Evolutionary conservation across 1,139 yeast genomes (phyloP).

Genomic region (Lodderomyces orthopsilosis): DNA sequence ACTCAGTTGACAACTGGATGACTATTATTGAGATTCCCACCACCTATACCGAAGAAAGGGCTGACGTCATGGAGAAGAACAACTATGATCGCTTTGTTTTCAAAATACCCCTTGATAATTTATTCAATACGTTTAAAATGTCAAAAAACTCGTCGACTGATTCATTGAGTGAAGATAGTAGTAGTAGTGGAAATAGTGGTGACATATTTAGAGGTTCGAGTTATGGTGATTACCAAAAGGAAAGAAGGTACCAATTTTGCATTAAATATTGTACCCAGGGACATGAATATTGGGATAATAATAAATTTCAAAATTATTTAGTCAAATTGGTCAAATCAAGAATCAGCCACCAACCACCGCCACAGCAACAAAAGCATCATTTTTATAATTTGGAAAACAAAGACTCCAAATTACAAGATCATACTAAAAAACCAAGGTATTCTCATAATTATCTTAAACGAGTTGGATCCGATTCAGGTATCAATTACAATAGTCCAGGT

Average conservation of each 20-base stretch:
- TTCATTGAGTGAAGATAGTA: slow-evolving; percentile 8
- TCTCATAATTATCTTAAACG: slow-evolving; percentile 39
- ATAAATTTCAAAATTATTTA: slow-evolving; percentile 55
- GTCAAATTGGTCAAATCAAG: slow-evolving; percentile 39
- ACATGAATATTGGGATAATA: slow-evolving; percentile 78
- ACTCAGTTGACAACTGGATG: slow-evolving; percentile 70
- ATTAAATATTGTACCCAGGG: slow-evolving; percentile 52
- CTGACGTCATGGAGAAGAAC: slow-evolving; percentile 48
- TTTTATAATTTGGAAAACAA: background rate
- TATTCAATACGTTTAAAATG: slow-evolving; percentile 31
- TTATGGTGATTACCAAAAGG: slow-evolving; percentile 10
- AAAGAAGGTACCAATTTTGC: slow-evolving; percentile 47
- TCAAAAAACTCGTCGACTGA: slow-evolving; percentile 10
- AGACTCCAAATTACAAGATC: slow-evolving; percentile 17
- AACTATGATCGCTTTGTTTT: slow-evolving; percentile 60
- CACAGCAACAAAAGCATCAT: background rate
- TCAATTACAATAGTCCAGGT: slow-evolving; percentile 8
- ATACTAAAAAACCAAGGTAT: slow-evolving; percentile 35
- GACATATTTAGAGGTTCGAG: background rate
- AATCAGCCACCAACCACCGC: slow-evolving; percentile 10
- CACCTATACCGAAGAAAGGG: slow-evolving; percentile 56
- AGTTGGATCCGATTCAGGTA: slow-evolving; percentile 31
- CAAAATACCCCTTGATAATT: slow-evolving; percentile 44
- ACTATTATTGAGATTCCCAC: slow-evolving; percentile 72
- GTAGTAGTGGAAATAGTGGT: background rate